A percentile compares a stretch with the other conserved stretches of the same genome.
Conservation (phyloP, 2,329 filamentous ascomycete species). For the Mycosphaerella sp. region DNA sequence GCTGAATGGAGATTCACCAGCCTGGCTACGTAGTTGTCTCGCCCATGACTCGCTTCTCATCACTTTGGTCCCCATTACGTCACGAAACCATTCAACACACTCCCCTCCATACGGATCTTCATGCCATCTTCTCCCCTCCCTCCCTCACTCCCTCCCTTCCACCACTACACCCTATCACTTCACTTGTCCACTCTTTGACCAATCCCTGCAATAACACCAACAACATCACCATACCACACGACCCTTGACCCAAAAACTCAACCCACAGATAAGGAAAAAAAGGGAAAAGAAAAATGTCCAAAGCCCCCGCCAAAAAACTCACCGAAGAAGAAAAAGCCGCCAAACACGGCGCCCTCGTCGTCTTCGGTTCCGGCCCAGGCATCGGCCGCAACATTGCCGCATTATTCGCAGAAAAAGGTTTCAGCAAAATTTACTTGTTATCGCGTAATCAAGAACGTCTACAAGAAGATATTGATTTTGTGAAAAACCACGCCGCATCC, state of each 20-base stretch:
- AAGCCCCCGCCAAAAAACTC: slow-evolving; percentile 8
- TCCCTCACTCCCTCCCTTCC: neutral
- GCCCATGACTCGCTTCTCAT: slow-evolving; percentile 4
- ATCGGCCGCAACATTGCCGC: slow-evolving; percentile 27
- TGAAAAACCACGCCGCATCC: neutral
- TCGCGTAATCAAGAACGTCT: slow-evolving; percentile 23
- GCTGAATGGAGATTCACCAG: neutral
- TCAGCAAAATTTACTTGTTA: slow-evolving; percentile 24
- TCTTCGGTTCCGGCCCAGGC: slow-evolving; percentile 30
- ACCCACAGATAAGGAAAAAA: neutral
- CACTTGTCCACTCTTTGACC: neutral
- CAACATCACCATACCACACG: neutral
- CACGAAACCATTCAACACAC: neutral
- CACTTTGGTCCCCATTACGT: neutral
- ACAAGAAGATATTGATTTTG: slow-evolving; percentile 22
- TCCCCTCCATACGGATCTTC: too few species aligned
- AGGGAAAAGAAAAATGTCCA: neutral
- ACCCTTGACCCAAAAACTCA: too few species aligned
- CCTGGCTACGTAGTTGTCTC: slow-evolving; percentile 5
- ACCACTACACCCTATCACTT: too few species aligned
- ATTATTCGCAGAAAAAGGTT: slow-evolving; percentile 26
- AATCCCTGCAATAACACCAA: neutral
- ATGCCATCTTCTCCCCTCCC: neutral
- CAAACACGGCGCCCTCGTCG: slow-evolving; percentile 22
- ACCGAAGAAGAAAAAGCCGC: slow-evolving; percentile 12